Conservation (phyloP, 2,329 filamentous ascomycete genomes). For the Ophiostoma angusticollis region DNA sequence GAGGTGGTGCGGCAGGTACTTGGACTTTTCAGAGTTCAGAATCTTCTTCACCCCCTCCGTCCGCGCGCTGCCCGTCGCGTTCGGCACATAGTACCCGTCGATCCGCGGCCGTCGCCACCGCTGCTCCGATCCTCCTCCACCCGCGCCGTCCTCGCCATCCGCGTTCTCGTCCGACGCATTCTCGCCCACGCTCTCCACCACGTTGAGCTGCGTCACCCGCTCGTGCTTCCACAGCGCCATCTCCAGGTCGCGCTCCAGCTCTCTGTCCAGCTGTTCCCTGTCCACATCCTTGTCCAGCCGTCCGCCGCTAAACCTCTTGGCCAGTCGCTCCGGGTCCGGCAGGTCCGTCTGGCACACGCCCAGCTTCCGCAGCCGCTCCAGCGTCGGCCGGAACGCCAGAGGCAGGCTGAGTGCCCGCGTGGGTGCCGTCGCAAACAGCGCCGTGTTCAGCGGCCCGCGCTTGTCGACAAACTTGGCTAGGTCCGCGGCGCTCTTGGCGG, state of each 20-base stretch:
- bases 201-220: conserved; percentile 43
- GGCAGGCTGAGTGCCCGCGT: conserved; percentile 34
- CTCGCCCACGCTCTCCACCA: conserved; percentile 17
- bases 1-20: conserved; percentile 94
- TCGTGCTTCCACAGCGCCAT: conserved; percentile 46
- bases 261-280: too few species aligned
- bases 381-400: conserved; percentile 30
- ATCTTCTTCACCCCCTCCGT: conserved; percentile 95
- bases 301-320: conserved; percentile 30
- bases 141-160: conserved; percentile 10
- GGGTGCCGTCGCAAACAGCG: conserved; percentile 36
- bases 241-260: conserved; percentile 36
- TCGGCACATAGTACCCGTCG: conserved; percentile 68
- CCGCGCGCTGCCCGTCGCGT: conserved; percentile 70
- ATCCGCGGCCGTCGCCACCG: too few species aligned
- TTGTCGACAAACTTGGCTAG: conserved; percentile 12
- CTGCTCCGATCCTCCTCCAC: conserved; percentile 15
- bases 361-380: conserved; percentile 32
- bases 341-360: conserved; percentile 31
- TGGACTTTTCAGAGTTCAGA: conserved; percentile 91
- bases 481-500: neutral
- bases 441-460: conserved; percentile 13
- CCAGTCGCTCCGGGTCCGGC: conserved; percentile 36
- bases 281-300: too few species aligned
- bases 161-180: conserved; percentile 4